Percentiles rank a stretch among this genome's conserved stretches.
Conservation (phyloP, 257 asterid species). For the Echium plantagineum region DNA sequence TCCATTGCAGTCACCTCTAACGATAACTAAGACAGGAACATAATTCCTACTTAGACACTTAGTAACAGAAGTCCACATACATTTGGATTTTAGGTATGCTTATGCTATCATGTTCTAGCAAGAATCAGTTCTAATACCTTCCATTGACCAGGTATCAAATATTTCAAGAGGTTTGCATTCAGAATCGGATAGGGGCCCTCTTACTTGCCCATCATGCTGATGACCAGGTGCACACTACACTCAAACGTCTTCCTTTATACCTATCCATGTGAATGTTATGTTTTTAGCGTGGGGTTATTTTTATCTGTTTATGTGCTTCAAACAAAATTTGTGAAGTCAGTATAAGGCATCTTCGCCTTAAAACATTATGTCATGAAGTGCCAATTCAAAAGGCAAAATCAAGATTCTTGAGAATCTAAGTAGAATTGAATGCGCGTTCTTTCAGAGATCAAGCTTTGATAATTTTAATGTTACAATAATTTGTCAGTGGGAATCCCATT, state of each 20-base stretch:
- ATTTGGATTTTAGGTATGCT: no score
- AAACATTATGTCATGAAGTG: no score
- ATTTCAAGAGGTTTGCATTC: conserved; percentile 45
- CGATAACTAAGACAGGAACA: neutral
- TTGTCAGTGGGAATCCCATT: neutral
- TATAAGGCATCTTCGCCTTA: no score
- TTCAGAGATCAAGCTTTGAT: no score
- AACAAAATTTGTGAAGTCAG: no score
- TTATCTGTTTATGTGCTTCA: no score
- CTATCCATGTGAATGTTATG: neutral
- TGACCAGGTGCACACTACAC: conserved; percentile 63
- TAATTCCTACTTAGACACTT: neutral
- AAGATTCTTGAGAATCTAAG: no score
- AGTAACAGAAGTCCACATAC: no score
- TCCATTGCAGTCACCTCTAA: neutral
- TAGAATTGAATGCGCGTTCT: no score
- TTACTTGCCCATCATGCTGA: conserved; percentile 93
- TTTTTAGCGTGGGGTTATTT: no score
- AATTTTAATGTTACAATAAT: neutral
- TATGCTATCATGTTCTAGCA: neutral
- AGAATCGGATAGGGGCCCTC: conserved; percentile 41
- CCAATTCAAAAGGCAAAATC: no score
- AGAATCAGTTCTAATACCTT: conserved; percentile 2
- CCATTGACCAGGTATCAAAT: conserved; percentile 48
- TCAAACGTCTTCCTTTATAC: neutral